These are phyloP conservation scores for Torulaspora microellipsoides DNA, from an alignment of 805 yeast species.

Conservation along the genomic window DNA sequence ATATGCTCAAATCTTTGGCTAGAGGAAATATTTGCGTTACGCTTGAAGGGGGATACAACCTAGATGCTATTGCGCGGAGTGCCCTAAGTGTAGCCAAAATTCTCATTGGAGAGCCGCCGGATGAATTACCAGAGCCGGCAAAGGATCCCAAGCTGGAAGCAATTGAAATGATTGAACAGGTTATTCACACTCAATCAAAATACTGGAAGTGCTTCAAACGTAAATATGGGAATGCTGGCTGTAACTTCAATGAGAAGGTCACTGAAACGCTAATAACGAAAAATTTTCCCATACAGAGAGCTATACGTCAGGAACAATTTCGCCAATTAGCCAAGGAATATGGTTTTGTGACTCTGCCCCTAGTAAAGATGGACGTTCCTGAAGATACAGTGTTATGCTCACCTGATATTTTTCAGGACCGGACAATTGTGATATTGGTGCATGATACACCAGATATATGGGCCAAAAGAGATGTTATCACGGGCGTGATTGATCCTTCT, in stretches of 20 bases:
- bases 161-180: slow-evolving; percentile 74
- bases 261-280: slow-evolving; percentile 34
- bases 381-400: slow-evolving; percentile 45
- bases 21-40: slow-evolving; percentile 85
- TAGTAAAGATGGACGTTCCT: slow-evolving; percentile 39
- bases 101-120: slow-evolving; percentile 93
- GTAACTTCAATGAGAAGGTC: slow-evolving; percentile 36
- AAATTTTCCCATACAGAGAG: slow-evolving; percentile 57
- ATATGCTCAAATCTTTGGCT: slow-evolving; percentile 80
- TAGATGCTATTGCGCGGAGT: slow-evolving; percentile 83
- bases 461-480: slow-evolving; percentile 77
- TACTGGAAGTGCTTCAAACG: slow-evolving; percentile 78
- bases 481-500: slow-evolving; percentile 71
- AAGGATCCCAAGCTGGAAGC: slow-evolving; percentile 69
- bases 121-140: slow-evolving; percentile 49
- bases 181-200: slow-evolving; percentile 69
- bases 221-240: slow-evolving; percentile 52
- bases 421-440: slow-evolving; percentile 63
- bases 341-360: slow-evolving; percentile 64
- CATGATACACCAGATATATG: slow-evolving; percentile 93
- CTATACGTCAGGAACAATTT: slow-evolving; percentile 70
- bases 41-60: slow-evolving; percentile 93
- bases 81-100: slow-evolving; percentile 92
- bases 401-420: slow-evolving; percentile 60
- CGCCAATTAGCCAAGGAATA: slow-evolving; percentile 48